Conservation (phyloP, 306 rosid genomes). For the Acacia crassicarpa region DNA sequence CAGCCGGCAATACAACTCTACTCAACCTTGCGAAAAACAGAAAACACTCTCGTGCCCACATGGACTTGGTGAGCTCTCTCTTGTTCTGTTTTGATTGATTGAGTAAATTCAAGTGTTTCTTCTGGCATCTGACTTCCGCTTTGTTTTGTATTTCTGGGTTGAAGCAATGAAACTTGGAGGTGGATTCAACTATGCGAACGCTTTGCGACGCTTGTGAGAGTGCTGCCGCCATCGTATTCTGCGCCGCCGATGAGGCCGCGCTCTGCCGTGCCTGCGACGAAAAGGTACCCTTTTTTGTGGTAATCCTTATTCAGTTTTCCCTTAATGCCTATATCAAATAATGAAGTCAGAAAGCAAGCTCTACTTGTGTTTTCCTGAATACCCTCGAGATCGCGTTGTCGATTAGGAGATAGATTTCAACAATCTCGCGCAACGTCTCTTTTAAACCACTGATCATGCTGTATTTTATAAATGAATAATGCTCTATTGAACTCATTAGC, state of each 20-base stretch:
- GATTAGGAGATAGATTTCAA: background rate
- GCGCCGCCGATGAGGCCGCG: slow-evolving; percentile 99
- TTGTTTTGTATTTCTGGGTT: slow-evolving; percentile 17
- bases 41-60: slow-evolving; percentile 29
- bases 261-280: slow-evolving; percentile 93
- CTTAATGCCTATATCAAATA: background rate
- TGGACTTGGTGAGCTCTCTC: slow-evolving; percentile 58
- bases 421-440: background rate
- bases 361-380: background rate
- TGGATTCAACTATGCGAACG: slow-evolving; percentile 76
- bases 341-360: background rate
- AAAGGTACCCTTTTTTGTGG: slow-evolving; percentile 45
- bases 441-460: background rate
- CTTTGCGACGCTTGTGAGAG: slow-evolving; percentile 98
- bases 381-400: background rate
- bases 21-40: slow-evolving; percentile 21
- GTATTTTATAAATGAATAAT: background rate
- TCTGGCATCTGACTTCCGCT: slow-evolving; percentile 30
- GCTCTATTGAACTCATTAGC: background rate
- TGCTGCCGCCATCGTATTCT: slow-evolving; percentile 90
- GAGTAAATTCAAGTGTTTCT: slow-evolving; percentile 14
- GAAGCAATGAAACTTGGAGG: slow-evolving; percentile 69
- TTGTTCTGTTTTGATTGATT: slow-evolving; percentile 29
- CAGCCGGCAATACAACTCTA: slow-evolving; percentile 4
- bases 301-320: background rate